Evolutionary conservation across 441 rosid genomes (phyloP), one percentile per base, ranked within the genome.

Genomic region (Hura crepitans): DNA sequence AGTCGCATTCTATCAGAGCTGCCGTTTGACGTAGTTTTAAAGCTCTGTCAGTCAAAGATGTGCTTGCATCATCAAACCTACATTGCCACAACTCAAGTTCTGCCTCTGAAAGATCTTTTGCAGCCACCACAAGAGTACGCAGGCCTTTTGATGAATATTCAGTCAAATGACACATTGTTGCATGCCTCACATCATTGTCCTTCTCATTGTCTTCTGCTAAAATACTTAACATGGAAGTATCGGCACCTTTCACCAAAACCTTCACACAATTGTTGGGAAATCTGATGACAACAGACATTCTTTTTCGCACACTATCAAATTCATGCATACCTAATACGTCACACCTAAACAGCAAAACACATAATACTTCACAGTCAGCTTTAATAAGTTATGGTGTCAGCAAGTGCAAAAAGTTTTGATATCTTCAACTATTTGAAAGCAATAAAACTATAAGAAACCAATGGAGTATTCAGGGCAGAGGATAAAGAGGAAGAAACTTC

Each of bases 161-260:
- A 18, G 67, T 78, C 82, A 89, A 80, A 82, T 89, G 92, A 46
- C 60, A 66, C 69, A 81, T 78, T 33, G 96, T 89, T 71, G 78
- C 80, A 56, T 45, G 76, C 71, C 75, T 72, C 47, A 85, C 35
- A 43, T 60, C 74, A 77, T 82, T 82, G 57, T 65, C 78, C 45
- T 72, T 72, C 28, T 60, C 79, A 43, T 68, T 35, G 61, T 77
- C 83, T 70, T 81, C 59, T 1, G 81, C 75, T 76, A 87, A 77
- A 78, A 86, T 79, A 72, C 82, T 80, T 46, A 86, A 75, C 88
- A 89, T 79, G 62, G 96, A 85, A 73, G 71, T 79, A 78, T 89
- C 96, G 33, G 92, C 96, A 66, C 96, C 96, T 85, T 89, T 89
- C 76, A 86, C 92, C 74, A 89, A 79, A 62, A 89, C 92, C 82